phyloP scores from a whole-genome alignment of 108 stramenopile species.

The Conticribra guillardii region DNA sequence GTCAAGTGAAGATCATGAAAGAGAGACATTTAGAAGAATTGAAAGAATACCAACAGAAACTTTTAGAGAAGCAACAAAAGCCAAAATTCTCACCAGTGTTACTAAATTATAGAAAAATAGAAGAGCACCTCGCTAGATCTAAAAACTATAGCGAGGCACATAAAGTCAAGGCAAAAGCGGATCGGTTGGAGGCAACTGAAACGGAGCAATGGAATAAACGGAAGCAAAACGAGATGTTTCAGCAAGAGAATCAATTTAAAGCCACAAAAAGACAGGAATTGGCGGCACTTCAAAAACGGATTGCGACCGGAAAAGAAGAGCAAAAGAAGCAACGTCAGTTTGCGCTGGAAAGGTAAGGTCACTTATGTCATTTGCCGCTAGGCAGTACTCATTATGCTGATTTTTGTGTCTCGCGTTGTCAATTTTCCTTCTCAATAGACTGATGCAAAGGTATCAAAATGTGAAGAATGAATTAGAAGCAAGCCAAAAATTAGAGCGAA shows the following conservation, averaged over 20 bases:
- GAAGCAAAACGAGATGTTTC: conserved; percentile 77
- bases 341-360: conserved; percentile 59
- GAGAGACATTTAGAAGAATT: conserved; percentile 76
- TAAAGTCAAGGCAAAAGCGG: conserved; percentile 83
- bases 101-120: conserved; percentile 79
- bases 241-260: conserved; percentile 73
- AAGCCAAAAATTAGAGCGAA: conserved; percentile 70
- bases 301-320: conserved; percentile 80
- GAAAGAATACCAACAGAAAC: conserved; percentile 72
- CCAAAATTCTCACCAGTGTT: conserved; percentile 84
- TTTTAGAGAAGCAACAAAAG: conserved; percentile 59
- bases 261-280: conserved; percentile 71
- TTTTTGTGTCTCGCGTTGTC: background rate
- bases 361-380: background rate
- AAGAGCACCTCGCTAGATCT: conserved; percentile 78
- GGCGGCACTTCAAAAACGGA: conserved; percentile 84
- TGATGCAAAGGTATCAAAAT: conserved; percentile 83
- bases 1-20: conserved; percentile 67
- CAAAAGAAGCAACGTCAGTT: conserved; percentile 79
- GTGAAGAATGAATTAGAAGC: conserved; percentile 75
- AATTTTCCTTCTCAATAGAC: no score
- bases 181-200: conserved; percentile 81
- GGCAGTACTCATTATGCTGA: background rate
- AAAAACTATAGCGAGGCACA: conserved; percentile 87
- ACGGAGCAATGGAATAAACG: conserved; percentile 78